A percentile compares a stretch with the other conserved stretches of the same genome.
These are phyloP conservation scores for Solanum hybrid DNA, from an alignment of 305 asterid species.

Conservation along the genomic window DNA sequence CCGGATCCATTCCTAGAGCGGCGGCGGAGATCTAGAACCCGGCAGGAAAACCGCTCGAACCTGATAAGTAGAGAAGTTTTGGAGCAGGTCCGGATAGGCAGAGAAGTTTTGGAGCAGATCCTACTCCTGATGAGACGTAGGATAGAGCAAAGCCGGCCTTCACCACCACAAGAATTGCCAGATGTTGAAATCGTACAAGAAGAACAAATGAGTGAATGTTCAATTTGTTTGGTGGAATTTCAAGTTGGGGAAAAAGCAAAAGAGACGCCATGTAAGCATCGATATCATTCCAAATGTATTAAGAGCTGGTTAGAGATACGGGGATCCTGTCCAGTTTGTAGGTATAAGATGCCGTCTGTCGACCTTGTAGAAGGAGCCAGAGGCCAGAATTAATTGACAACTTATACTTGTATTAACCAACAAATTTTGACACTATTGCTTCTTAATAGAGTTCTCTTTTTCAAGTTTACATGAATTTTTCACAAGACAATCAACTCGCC, in stretches of 20 bases:
- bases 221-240: slow-evolving; percentile 63
- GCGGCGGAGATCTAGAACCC: too few species aligned
- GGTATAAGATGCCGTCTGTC: slow-evolving; percentile 31
- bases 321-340: slow-evolving; percentile 73
- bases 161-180: slow-evolving; percentile 41
- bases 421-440: neutral
- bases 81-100: too few species aligned
- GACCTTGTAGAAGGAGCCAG: too few species aligned
- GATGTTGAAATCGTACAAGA: slow-evolving; percentile 21
- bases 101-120: too few species aligned
- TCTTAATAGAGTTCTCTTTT: neutral
- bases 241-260: slow-evolving; percentile 7
- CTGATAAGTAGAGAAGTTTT: too few species aligned
- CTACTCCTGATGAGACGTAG: too few species aligned
- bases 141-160: too few species aligned
- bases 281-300: slow-evolving; percentile 23
- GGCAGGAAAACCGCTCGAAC: too few species aligned
- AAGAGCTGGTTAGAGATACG: slow-evolving; percentile 29
- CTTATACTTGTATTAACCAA: too few species aligned
- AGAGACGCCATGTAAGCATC: slow-evolving; percentile 58
- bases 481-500: neutral
- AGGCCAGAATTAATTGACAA: too few species aligned
- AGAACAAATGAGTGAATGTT: slow-evolving; percentile 28
- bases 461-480: neutral
- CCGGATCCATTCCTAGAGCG: too few species aligned